Conservation (phyloP, 805 yeast genomes). For the Nakazawaea laoshanensis region DNA sequence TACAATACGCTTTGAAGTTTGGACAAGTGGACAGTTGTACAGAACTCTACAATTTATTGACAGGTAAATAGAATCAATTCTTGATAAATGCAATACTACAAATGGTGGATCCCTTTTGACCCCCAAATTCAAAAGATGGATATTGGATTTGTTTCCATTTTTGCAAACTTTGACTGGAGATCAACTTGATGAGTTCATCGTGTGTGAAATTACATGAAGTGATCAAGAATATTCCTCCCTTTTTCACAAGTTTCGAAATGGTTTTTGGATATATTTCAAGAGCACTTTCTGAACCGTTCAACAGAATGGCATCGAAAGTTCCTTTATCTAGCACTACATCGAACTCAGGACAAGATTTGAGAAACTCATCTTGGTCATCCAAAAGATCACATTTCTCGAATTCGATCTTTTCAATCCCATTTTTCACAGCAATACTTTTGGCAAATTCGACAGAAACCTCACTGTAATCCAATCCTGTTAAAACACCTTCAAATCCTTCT, state of each 20-base stretch:
- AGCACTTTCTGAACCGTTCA: conserved; percentile 52
- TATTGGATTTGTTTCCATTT: conserved; percentile 65
- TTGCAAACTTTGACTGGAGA: conserved; percentile 36
- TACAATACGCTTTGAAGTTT: conserved; percentile 77
- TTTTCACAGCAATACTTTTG: conserved; percentile 37
- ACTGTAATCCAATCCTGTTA: conserved; percentile 83
- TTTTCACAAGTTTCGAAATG: conserved; percentile 46
- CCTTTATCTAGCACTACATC: conserved; percentile 90
- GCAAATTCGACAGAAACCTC: conserved; percentile 77
- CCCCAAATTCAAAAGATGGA: conserved; percentile 85
- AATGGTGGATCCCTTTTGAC: conserved; percentile 78
- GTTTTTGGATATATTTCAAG: conserved; percentile 55
- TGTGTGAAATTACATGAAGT: conserved; percentile 95
- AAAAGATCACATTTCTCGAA: conserved; percentile 72
- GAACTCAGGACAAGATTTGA: conserved; percentile 31
- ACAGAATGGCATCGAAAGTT: conserved; percentile 92
- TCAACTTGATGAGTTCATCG: conserved; percentile 52
- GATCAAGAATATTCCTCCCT: conserved; percentile 56
- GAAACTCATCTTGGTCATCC: conserved; percentile 25
- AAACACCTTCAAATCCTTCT: conserved; percentile 50
- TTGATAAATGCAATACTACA: conserved; percentile 76
- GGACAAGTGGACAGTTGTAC: conserved; percentile 53
- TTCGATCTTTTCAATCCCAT: conserved; percentile 26
- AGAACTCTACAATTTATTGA: conserved; percentile 44
- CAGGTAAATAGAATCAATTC: conserved; percentile 17